Base-by-base conservation (phyloP, 805 yeast species). In the Candida ipomoeae region DNA sequence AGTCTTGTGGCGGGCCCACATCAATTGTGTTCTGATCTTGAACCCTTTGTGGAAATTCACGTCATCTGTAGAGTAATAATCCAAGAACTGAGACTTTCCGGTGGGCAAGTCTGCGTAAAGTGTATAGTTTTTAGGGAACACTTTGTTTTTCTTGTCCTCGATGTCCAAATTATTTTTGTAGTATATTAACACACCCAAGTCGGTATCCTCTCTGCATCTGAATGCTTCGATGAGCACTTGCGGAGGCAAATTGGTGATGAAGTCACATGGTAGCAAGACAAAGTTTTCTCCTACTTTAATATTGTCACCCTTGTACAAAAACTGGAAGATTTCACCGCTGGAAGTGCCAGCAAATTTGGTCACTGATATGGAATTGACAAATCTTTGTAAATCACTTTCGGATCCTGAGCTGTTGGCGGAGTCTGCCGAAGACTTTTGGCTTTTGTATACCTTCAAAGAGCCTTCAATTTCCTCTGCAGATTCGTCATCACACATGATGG, bases 201-300 rank as follows among this genome's bases (percentile, higher is more conserved):
- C 89, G 29, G 74, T 69, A 38, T 80, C 85, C 20, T 79, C 81
- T 60, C 84, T 82, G 56, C 84, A 84, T 61, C 97, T 76, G 65
- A 84, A 91, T 46, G 85, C 87, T 62, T 92, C 96, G 41, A 90
- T 82, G 32, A 94, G 75, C 17, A 85, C 85, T 61, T 88, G 92
- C 10, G 98, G 96, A 3, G 96, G 96, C 36, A 92, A 73, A 63
- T 91, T 92, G 2, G 98, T 90, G 48, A 95, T 75, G 64, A 94
- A 88, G 66, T 95, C 99, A 70, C 97, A 92, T 6, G 98, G 97
- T 49, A 94, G 69, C 32, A 94, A 67, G n/a, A 90, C 88, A 61
- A 89, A 84, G 62, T 67, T 60, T 39, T 61, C 59, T 21, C 51
- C 45, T 11, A 59, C 53, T 84, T 33, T 75, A 62, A 47, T 64